Conservation (phyloP, 495 filamentous ascomycete species). For the Aspergillus baeticus region DNA sequence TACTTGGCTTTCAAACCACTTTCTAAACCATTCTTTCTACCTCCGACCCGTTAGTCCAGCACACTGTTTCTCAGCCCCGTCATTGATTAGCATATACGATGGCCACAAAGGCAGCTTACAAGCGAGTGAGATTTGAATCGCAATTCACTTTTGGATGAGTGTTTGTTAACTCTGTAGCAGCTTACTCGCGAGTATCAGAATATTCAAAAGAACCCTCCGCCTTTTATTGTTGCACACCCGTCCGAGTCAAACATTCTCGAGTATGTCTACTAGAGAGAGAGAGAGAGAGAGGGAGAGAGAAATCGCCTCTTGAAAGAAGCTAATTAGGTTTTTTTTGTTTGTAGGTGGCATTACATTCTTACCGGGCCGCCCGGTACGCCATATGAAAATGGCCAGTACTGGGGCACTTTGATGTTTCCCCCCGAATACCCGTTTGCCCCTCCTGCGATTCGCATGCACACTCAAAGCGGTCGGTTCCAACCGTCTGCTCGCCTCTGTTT, state of each 20-base stretch:
- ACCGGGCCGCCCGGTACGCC: slow-evolving; percentile 94
- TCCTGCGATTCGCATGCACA: slow-evolving; percentile 98
- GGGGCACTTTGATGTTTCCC: slow-evolving; percentile 95
- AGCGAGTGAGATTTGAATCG: slow-evolving; percentile 59
- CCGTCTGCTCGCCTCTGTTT: slow-evolving; percentile 89
- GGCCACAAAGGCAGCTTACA: slow-evolving; percentile 82
- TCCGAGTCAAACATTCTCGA: slow-evolving; percentile 95
- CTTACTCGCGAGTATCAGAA: slow-evolving; percentile 92
- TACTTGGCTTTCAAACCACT: neutral
- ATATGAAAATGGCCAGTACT: slow-evolving; percentile 94
- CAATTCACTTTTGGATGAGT: neutral
- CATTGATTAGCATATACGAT: slow-evolving; percentile 39
- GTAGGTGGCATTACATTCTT: slow-evolving; percentile 96
- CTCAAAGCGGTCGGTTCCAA: slow-evolving; percentile 92
- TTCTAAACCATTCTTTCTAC: neutral
- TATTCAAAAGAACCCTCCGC: slow-evolving; percentile 88
- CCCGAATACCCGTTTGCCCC: slow-evolving; percentile 96
- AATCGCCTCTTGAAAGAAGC: too few species aligned
- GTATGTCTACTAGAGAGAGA: too few species aligned
- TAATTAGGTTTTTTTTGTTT: slow-evolving; percentile 6
- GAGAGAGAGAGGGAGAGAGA: too few species aligned
- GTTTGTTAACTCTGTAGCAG: slow-evolving; percentile 41
- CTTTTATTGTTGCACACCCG: slow-evolving; percentile 90
- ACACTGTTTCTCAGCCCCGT: neutral
- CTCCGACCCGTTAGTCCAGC: too few species aligned